phyloP scores from a whole-genome alignment of 441 rosid species.

The Dalechampia spathulata region DNA sequence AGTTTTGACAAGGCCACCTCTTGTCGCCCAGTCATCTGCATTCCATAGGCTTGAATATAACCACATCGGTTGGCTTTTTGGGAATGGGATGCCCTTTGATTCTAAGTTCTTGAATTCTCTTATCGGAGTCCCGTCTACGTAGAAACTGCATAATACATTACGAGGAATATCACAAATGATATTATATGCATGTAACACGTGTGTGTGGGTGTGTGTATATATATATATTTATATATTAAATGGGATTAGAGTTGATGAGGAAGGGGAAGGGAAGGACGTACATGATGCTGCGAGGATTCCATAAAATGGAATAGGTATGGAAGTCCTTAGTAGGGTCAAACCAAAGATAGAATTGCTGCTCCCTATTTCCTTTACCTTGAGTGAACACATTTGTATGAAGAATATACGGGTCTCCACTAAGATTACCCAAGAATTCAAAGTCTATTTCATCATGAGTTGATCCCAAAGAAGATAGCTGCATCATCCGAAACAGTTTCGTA shows the following conservation, averaged over 20 bases:
- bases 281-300: slow-evolving; percentile 54
- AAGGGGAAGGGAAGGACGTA: too few species aligned
- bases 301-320: slow-evolving; percentile 54
- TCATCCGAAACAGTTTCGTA: too few species aligned
- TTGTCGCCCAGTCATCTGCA: too few species aligned
- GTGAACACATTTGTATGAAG: slow-evolving; percentile 51
- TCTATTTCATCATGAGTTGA: slow-evolving; percentile 46
- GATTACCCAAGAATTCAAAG: slow-evolving; percentile 52
- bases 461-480: slow-evolving; percentile 23
- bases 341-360: slow-evolving; percentile 65
- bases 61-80: slow-evolving; percentile 31
- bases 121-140: slow-evolving; percentile 32
- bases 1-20: slow-evolving; percentile 32
- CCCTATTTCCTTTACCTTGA: slow-evolving; percentile 54
- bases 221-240: not conserved
- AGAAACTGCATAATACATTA: too few species aligned
- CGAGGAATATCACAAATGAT: too few species aligned
- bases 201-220: too few species aligned
- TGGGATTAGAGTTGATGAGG: too few species aligned
- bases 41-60: slow-evolving; percentile 31
- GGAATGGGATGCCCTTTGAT: slow-evolving; percentile 30
- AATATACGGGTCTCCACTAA: slow-evolving; percentile 51
- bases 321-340: slow-evolving; percentile 59
- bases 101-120: slow-evolving; percentile 41
- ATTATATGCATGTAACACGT: too few species aligned